Conservation (phyloP, 129 eudicot genomes). For the Sambucus nigra region DNA sequence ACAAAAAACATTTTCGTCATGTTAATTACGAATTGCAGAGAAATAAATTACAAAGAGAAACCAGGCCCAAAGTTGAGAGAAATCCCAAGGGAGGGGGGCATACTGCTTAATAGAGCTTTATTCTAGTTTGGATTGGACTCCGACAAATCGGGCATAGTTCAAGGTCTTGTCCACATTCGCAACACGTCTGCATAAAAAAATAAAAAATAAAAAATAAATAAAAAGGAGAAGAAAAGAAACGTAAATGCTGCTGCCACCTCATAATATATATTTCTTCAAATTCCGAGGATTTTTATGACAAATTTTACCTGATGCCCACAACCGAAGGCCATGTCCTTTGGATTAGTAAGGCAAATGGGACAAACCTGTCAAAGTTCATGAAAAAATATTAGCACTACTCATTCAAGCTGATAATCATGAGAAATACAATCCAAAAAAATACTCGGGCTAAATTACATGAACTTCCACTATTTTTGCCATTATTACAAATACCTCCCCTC, state of each 20-base stretch:
- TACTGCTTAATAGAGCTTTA: constrained; percentile 60
- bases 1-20: no score
- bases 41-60: constrained; percentile 1
- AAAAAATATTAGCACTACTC: constrained; percentile 9
- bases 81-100: background rate
- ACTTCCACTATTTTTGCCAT: no score
- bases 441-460: no score
- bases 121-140: constrained; percentile 58
- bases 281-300: background rate
- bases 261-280: background rate
- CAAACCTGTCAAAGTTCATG: constrained; percentile 47
- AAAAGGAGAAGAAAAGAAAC: background rate
- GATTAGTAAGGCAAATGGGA: constrained; percentile 75
- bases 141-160: constrained; percentile 81
- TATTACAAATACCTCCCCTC: no score
- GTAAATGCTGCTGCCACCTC: background rate
- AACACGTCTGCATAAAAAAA: constrained; percentile 58
- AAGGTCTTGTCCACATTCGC: constrained; percentile 73
- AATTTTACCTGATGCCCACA: constrained; percentile 95
- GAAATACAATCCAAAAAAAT: no score
- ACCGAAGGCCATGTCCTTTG: constrained; percentile 93
- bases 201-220: background rate
- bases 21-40: constrained; percentile 3
- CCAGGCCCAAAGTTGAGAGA: background rate
- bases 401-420: background rate